Evolutionary conservation across 345 rosid genomes (phyloP).

Genomic region (Leavenworthia alabamica): DNA sequence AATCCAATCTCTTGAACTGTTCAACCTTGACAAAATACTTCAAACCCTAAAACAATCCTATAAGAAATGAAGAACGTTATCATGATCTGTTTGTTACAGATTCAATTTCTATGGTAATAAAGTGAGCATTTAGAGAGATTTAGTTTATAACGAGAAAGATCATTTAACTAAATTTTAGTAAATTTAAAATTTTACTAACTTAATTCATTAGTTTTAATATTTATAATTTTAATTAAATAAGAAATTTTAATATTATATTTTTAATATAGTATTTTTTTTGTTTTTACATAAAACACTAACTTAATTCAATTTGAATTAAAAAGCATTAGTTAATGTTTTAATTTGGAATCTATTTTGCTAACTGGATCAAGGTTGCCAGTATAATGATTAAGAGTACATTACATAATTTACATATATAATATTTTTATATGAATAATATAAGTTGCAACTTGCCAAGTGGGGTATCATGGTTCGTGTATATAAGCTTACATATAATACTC

Average conservation of each 20-base stretch:
- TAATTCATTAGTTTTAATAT: too few relatives aligned
- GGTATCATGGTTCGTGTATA: neutral
- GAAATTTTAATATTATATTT: too few relatives aligned
- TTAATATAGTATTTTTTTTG: too few relatives aligned
- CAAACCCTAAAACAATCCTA: neutral
- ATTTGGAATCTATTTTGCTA: neutral
- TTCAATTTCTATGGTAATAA: too few relatives aligned
- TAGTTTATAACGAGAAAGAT: too few relatives aligned
- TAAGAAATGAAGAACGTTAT: neutral
- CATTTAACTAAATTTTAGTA: too few relatives aligned
- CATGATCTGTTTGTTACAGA: neutral
- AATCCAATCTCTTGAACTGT: neutral
- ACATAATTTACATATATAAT: too few relatives aligned
- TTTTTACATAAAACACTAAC: neutral
- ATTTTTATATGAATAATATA: neutral
- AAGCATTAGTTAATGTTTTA: neutral
- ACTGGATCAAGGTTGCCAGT: slow-evolving; percentile 23
- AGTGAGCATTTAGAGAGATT: too few relatives aligned
- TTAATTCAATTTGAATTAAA: neutral
- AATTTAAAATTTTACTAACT: too few relatives aligned
- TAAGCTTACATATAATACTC: neutral
- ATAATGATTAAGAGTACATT: neutral
- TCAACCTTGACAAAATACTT: neutral
- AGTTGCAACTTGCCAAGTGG: neutral
- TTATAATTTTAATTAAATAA: too few relatives aligned